These are phyloP conservation scores for Cubamyces lactineus DNA, from an alignment of 768 basidiomycete genomes.

Conservation along the genomic window DNA sequence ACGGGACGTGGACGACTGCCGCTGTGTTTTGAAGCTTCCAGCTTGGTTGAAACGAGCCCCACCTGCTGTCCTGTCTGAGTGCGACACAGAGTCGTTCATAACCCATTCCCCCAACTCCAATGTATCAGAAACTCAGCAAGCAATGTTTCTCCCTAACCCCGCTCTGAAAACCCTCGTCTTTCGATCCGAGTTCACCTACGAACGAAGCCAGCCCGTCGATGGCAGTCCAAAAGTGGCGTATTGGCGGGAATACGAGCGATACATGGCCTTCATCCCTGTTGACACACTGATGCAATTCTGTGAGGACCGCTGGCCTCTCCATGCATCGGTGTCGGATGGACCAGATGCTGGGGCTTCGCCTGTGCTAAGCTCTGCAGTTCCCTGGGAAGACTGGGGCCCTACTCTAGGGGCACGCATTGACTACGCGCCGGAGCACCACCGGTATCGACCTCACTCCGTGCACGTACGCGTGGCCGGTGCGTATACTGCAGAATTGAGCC, in stretches of 20 bases:
- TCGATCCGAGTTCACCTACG: no score
- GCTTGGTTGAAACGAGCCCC: background rate
- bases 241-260: no score
- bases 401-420: background rate
- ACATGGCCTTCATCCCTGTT: no score
- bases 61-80: background rate
- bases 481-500: no score
- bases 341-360: background rate
- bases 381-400: constrained; percentile 3
- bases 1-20: background rate
- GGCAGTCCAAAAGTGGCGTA: no score
- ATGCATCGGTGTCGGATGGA: no score
- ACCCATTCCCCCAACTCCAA: background rate
- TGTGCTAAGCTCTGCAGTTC: background rate
- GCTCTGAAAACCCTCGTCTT: no score
- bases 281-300: no score
- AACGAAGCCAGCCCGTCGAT: no score
- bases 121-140: no score
- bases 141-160: no score
- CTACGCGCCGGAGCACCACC: background rate
- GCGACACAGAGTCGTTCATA: background rate
- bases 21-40: background rate
- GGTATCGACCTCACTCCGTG: background rate
- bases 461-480: background rate
- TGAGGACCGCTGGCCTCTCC: no score